phyloP scores from a whole-genome alignment of 2,329 filamentous ascomycete species.

The Graphilbum ipis-grandicollis region DNA sequence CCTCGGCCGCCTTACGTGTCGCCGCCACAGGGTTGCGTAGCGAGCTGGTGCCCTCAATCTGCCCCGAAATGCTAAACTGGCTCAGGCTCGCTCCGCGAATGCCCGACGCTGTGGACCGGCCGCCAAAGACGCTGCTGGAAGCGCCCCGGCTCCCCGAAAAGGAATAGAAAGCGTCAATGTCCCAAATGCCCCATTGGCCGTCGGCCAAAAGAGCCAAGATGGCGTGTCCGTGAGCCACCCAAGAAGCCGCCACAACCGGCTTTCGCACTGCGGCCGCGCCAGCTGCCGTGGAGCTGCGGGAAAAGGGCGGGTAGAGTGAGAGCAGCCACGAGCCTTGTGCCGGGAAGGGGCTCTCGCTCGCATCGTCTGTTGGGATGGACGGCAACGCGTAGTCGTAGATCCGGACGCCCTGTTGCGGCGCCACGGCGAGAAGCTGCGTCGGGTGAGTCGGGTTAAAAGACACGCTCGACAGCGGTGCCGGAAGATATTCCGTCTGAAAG shows the following conservation, averaged over 20 bases:
- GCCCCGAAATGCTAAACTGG: slow-evolving; percentile 38
- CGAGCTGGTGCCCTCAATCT: slow-evolving; percentile 40
- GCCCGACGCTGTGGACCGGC: slow-evolving; percentile 24
- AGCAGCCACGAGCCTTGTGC: slow-evolving; percentile 46
- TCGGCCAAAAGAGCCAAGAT: slow-evolving; percentile 41
- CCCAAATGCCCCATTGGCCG: slow-evolving; percentile 53
- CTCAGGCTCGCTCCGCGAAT: slow-evolving; percentile 41
- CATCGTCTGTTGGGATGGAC: slow-evolving; percentile 32
- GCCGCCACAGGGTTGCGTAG: slow-evolving; percentile 24
- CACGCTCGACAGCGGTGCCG: slow-evolving; percentile 34
- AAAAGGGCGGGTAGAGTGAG: slow-evolving; percentile 41
- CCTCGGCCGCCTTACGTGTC: slow-evolving; percentile 18
- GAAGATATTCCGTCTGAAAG: slow-evolving; percentile 43
- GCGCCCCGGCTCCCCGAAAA: slow-evolving; percentile 12
- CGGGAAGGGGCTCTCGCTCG: slow-evolving; percentile 31
- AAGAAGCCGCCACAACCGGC: slow-evolving; percentile 42
- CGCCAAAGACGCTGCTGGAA: slow-evolving; percentile 22
- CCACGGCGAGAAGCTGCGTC: slow-evolving; percentile 39
- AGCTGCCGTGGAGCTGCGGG: slow-evolving; percentile 21
- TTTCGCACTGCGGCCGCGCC: slow-evolving; percentile 28
- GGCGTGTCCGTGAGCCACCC: slow-evolving; percentile 43
- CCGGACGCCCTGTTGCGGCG: slow-evolving; percentile 36
- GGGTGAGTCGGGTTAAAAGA: slow-evolving; percentile 43
- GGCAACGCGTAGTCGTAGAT: slow-evolving; percentile 43
- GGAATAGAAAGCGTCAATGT: slow-evolving; percentile 40